phyloP scores from a whole-genome alignment of 1,284 basidiomycete species.

The Marasmius fiardii region DNA sequence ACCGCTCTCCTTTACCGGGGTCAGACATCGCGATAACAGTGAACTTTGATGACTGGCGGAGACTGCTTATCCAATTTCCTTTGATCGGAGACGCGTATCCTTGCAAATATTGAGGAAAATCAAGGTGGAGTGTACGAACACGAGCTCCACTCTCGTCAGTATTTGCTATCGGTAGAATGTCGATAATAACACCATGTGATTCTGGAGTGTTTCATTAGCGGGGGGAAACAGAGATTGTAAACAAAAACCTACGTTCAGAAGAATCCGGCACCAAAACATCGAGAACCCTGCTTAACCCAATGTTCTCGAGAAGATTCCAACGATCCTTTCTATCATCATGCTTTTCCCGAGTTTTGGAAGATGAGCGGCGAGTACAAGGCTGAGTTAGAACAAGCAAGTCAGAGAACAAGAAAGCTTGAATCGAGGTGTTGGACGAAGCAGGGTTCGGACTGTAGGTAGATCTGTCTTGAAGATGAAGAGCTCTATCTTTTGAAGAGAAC shows the following conservation, averaged over 20 bases:
- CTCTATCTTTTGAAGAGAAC: background rate
- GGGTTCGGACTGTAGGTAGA: slow-evolving; percentile 5
- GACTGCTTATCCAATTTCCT: slow-evolving; percentile 7
- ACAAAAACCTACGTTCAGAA: slow-evolving; percentile 2
- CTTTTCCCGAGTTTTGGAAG: slow-evolving; percentile 23
- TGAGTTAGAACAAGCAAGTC: slow-evolving; percentile 57
- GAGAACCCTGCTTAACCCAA: slow-evolving; percentile 57
- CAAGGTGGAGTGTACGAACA: no score
- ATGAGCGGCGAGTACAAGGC: slow-evolving; percentile 16
- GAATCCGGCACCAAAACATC: slow-evolving; percentile 33
- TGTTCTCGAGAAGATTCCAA: slow-evolving; percentile 45
- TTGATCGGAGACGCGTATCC: background rate
- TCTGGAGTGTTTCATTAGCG: no score
- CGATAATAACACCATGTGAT: no score
- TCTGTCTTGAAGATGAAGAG: background rate
- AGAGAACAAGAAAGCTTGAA: slow-evolving; percentile 65
- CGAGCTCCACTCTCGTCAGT: no score
- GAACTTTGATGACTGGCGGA: slow-evolving; percentile 7
- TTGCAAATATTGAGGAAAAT: no score
- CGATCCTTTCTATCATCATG: slow-evolving; percentile 23
- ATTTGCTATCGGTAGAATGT: no score
- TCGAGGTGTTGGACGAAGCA: slow-evolving; percentile 16
- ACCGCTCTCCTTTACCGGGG: slow-evolving; percentile 4
- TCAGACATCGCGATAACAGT: slow-evolving; percentile 10
- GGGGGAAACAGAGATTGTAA: background rate